Evolutionary conservation across 2,329 filamentous ascomycete genomes (phyloP), one percentile per base, ranked within the genome.

Genomic region (Penicillium sp.): DNA sequence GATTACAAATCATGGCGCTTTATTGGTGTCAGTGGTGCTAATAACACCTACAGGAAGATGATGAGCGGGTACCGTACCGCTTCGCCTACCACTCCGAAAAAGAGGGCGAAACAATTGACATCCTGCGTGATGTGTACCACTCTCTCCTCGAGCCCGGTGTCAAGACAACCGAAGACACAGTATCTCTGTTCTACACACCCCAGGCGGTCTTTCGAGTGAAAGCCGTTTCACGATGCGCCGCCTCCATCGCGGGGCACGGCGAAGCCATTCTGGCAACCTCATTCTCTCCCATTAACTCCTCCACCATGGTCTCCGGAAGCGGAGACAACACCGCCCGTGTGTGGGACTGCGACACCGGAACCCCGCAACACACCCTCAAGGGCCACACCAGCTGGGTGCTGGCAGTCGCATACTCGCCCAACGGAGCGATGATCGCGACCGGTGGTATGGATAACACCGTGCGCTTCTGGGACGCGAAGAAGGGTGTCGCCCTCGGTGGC

Each of bases 181-280:
- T 88, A 24, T 79, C 81, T 39, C 80, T 88, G 13, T 82, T 86
- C 55, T 87, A 85, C 70, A 84, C 85, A 36, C 93, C 94, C 0
- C 93, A 99, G 73, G 91, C 93, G 21, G 89, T 97, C 0, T 97
- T 97, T 79, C 87, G 89, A 66, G 94, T 97, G 22, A 92, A 94
- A 66, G 89, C 91, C 10, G 92, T 97, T 40, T 93, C 92, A 46
- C 84, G 94, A 73, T 93, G 94, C 77, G 89, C 92, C 6, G 90
- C 92, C 57, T 87, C 87, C 50, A 95, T 97, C 61, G 87, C 89
- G 3, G 94, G 94, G 11, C 94, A 99, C 74, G 92, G 92, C 38
- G 90, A 96, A 72, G 87, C 92, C 3, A 97, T 97, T 63, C 80
- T 97, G 21, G 85, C 90, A 29, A 88, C 90, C 2, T 86, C 92